These are phyloP conservation scores for Candida ortonii DNA, from an alignment of 805 yeast genomes.

Conservation along the genomic window DNA sequence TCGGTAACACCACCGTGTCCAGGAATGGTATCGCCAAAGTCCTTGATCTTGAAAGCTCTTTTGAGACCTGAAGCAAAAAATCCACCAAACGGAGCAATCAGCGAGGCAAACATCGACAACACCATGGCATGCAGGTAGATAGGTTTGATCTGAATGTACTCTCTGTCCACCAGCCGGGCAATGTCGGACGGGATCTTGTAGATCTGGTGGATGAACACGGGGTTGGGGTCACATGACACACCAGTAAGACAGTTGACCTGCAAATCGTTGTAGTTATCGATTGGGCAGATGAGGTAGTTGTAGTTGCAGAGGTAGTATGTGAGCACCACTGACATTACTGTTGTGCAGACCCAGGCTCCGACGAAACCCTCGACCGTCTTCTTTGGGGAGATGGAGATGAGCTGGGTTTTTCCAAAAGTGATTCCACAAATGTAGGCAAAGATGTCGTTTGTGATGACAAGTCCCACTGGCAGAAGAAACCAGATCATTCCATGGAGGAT, in stretches of 20 bases:
- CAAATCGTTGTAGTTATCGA: constrained; percentile 50
- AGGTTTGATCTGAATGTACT: constrained; percentile 68
- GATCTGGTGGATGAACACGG: constrained; percentile 81
- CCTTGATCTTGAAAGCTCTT: constrained; percentile 93
- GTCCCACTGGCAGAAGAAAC: constrained; percentile 88
- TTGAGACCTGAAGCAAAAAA: constrained; percentile 97
- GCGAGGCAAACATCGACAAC: constrained; percentile 90
- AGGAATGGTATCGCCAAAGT: constrained; percentile 97
- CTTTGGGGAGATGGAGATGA: constrained; percentile 92
- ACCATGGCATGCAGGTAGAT: constrained; percentile 85
- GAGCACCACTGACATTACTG: constrained; percentile 64
- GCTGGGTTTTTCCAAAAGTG: constrained; percentile 89
- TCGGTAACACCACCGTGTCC: constrained; percentile 99
- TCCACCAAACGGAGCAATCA: constrained; percentile 98
- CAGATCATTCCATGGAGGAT: constrained; percentile 88
- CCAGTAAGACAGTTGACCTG: constrained; percentile 58
- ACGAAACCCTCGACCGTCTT: constrained; percentile 96
- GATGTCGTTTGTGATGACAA: constrained; percentile 92
- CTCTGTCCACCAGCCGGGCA: constrained; percentile 41
- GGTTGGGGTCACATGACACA: constrained; percentile 76
- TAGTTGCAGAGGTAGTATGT: constrained; percentile 62
- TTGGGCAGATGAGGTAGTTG: constrained; percentile 86
- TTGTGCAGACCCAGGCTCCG: constrained; percentile 97
- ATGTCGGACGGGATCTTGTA: constrained; percentile 72
- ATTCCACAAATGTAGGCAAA: constrained; percentile 97